Conservation (phyloP, 1,139 yeast species). For the Geotrichum siamense region DNA sequence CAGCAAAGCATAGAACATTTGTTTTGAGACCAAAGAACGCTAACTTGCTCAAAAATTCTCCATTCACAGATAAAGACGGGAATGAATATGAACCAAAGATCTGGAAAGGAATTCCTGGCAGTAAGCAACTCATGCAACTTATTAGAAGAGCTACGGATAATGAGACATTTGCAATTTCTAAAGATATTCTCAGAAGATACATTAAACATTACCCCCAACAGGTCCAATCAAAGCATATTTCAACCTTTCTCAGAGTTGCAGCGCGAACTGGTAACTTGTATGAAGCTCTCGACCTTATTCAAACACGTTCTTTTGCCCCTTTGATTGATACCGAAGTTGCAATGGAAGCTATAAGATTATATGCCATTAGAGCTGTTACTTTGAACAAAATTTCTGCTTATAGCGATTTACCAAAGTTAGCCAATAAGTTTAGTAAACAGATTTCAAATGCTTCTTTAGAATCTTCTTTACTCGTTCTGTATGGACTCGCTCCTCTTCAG, state of each 20-base stretch:
- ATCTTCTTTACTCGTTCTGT: constrained; percentile 14
- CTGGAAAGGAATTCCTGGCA: constrained; percentile 15
- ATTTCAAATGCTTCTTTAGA: constrained; percentile 2
- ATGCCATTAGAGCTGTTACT: constrained; percentile 17
- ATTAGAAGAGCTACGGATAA: constrained; percentile 11
- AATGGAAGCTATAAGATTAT: constrained; percentile 14
- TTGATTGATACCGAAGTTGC: constrained; percentile 7
- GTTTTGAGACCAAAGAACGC: constrained; percentile 18
- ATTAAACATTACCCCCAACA: constrained; percentile 15
- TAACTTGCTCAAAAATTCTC: constrained; percentile 9
- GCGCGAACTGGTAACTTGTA: constrained; percentile 15
- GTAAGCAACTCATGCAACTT: constrained; percentile 14
- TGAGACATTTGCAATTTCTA: constrained; percentile 9
- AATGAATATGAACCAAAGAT: constrained; percentile 11
- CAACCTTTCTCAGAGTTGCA: constrained; percentile 13
- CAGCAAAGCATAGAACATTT: constrained; percentile 11
- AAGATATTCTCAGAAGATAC: constrained; percentile 12
- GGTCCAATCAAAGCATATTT: constrained; percentile 13
- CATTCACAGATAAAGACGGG: constrained; percentile 18
- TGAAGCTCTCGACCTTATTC: constrained; percentile 13
- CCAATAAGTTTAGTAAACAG: constrained; percentile 6
- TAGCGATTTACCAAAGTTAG: constrained; percentile 10
- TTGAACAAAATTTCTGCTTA: constrained; percentile 9
- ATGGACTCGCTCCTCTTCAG: constrained; percentile 15
- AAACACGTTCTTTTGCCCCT: constrained; percentile 3